Evolutionary conservation across 495 filamentous ascomycete genomes (phyloP), one percentile per base, ranked within the genome.

Genomic region (Neurospora terricola): DNA sequence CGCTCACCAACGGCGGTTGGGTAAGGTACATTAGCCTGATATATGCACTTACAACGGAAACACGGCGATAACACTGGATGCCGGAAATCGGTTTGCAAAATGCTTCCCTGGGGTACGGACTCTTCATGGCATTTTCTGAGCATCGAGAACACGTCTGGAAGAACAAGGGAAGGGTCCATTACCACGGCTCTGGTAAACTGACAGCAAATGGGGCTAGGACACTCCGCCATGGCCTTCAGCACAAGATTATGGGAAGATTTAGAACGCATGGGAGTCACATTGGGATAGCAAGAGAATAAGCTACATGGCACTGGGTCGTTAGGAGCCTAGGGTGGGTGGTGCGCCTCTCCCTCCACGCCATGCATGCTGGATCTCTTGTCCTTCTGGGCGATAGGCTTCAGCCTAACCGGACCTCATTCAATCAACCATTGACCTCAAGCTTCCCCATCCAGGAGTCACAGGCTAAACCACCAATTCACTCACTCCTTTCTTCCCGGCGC

Each of bases 61-160:
- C 1, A 16, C 27, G 54, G 54, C 11, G 12, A 34, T 62, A 62
- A 62, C 23, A 62, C 1, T 62, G 54, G 54, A 30, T 34, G 27
- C 14, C 54, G 54, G 54, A 18, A 16, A 4, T 3, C 1, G 0
- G 11, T 27, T 27, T 5, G 0, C 23, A 2, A 23, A 62, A 7
- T 16, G 5, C 54, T 16, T 3, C 0, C 1, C 23, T 62, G 0
- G 0, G 11, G 54, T 62, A 62, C 1, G 2, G 12, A 1, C 23
- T 2, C 0, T 23, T 6, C 0, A 62, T 30, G 0, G 27, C 12
- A 34, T 16, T 5, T 14, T 1, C n/a, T 27, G 12, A 0, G 23
- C 2, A 62, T 62, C 27, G 6, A 62, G 54, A 62, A 18, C 12
- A 1, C 23, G 12, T 4, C 54, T 3, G 3, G 14, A 62, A 62